Percentiles rank a stretch among this genome's conserved stretches.
These are phyloP conservation scores for Suillus ampliporus DNA, from an alignment of 768 basidiomycete species.

Conservation along the genomic window DNA sequence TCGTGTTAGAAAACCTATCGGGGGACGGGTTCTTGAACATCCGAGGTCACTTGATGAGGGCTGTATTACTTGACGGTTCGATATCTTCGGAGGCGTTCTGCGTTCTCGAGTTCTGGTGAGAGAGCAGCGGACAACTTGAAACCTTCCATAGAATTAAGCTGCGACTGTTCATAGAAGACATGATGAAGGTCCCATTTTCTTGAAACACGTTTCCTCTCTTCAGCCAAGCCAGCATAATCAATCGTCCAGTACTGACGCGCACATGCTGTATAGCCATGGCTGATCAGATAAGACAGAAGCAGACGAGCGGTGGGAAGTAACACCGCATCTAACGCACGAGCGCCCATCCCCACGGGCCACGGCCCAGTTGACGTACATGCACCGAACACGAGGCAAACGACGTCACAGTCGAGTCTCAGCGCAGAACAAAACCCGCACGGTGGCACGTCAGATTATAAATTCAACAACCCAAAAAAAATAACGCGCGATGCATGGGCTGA, in stretches of 20 bases:
- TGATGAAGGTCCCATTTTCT: neutral
- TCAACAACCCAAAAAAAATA: neutral
- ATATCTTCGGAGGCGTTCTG: neutral
- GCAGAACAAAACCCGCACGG: neutral
- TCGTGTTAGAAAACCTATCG: neutral
- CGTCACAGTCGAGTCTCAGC: neutral
- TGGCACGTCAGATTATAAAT: neutral
- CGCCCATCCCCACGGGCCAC: conserved; percentile 7
- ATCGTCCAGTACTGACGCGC: neutral
- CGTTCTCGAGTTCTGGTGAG: neutral
- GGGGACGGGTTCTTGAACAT: neutral
- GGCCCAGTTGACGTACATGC: conserved; percentile 7
- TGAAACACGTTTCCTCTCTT: neutral
- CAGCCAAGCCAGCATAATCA: neutral
- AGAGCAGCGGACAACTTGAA: neutral
- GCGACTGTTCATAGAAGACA: neutral
- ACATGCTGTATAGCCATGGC: too few relatives aligned
- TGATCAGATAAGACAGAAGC: conserved; percentile 9
- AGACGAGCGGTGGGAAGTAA: conserved; percentile 3
- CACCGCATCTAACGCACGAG: neutral
- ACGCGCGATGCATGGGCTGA: conserved; percentile 4
- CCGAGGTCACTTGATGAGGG: conserved; percentile 5
- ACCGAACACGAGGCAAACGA: conserved; percentile 11
- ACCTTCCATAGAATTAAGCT: neutral
- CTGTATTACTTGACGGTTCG: neutral